Evolutionary conservation across 495 filamentous ascomycete genomes (phyloP), one percentile per base, ranked within the genome.

Genomic region (Thozetella sp.): DNA sequence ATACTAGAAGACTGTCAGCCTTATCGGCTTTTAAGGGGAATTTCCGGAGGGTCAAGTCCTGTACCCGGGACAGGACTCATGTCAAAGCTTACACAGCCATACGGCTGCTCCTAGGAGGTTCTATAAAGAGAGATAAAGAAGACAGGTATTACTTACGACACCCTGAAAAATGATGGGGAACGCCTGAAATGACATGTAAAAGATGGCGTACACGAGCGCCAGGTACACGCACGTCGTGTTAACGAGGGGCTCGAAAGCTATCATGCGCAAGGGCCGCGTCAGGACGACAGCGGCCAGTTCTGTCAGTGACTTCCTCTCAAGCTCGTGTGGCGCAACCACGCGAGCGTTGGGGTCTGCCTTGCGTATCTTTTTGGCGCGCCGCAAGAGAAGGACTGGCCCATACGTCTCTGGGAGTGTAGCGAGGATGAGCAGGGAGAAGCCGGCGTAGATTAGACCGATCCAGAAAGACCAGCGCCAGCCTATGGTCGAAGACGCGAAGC

Each of bases 121-220:
- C n/a, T n/a, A n/a, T n/a, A n/a, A n/a, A n/a, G n/a, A n/a, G n/a
- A n/a, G n/a, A n/a, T n/a, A n/a, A n/a, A n/a, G n/a, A n/a, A n/a
- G n/a, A n/a, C n/a, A n/a, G n/a, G n/a, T n/a, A n/a, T n/a, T n/a
- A n/a, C n/a, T n/a, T n/a, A n/a, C n/a, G n/a, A 83, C 63, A 3
- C 69, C 59, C 51, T 81, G 65, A 67, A 86, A 90, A 54, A 90
- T 88, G 15, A 90, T 77, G 0, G 87, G 87, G 64, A 83, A 90
- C 3, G 84, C 82, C 55, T 89, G 83, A 61, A 92, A 90, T 59
- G 82, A 89, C 64, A 92, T 85, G 69, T 91, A 92, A 61, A 93
- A 93, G 27, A 93, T 88, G 6, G 83, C 84, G 67, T 92, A 93
- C 15, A 85, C 80, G 2, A 91, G 72, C 0, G 87, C 80, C 1